phyloP scores from a whole-genome alignment of 441 rosid genomes.

The Euphorbia corollata region DNA sequence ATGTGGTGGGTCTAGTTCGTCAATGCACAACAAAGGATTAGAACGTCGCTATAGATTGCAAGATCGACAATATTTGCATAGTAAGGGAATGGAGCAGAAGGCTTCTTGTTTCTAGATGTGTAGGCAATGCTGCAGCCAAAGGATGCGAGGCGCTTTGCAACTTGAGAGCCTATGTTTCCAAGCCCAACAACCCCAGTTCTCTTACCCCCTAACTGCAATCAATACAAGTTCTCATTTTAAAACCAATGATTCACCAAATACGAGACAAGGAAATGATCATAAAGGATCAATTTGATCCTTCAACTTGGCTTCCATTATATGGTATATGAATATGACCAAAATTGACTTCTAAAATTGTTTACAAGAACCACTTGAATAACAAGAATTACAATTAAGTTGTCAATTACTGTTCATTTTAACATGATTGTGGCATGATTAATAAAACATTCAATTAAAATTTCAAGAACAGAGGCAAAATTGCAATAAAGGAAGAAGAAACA shows the following conservation, averaged over 20 bases:
- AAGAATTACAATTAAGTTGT: no score
- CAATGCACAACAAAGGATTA: conserved; percentile 38
- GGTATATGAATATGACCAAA: no score
- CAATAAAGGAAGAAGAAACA: background rate
- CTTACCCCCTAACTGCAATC: conserved; percentile 45
- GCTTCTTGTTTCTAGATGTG: conserved; percentile 45
- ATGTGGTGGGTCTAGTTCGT: conserved; percentile 35
- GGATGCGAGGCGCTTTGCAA: conserved; percentile 50
- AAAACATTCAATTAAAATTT: background rate
- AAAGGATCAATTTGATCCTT: no score
- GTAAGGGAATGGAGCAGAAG: conserved; percentile 27
- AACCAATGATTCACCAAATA: background rate
- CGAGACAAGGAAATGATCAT: background rate
- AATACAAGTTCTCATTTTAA: background rate
- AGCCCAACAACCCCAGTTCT: conserved; percentile 54
- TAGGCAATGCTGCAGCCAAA: conserved; percentile 50
- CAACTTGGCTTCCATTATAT: no score
- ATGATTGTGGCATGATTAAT: background rate
- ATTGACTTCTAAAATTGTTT: background rate
- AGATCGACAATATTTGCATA: conserved; percentile 34
- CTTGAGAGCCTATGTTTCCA: conserved; percentile 40
- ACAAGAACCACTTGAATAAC: background rate
- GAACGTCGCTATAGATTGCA: conserved; percentile 38
- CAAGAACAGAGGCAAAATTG: background rate
- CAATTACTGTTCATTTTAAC: background rate